A percentile compares a stretch with the other conserved stretches of the same genome.
phyloP scores from a whole-genome alignment of 495 filamentous ascomycete genomes.

The Hypomontagnella monticulosa region DNA sequence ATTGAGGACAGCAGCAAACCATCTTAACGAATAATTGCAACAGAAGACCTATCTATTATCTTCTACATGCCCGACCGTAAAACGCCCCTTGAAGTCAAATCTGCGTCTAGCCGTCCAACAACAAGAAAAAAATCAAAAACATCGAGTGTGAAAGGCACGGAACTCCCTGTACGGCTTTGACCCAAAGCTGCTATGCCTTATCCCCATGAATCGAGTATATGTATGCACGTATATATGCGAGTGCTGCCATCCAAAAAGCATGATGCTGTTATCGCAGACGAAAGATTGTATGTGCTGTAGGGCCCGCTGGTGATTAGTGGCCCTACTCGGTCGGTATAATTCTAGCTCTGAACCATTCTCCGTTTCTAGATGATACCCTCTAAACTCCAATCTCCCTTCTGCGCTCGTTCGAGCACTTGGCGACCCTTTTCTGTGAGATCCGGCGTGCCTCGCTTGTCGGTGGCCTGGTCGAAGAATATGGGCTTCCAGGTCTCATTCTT shows the following conservation, averaged over 20 bases:
- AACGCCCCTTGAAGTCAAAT: constrained; percentile 37
- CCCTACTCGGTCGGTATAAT: constrained; percentile 10
- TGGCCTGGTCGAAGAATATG: constrained; percentile 84
- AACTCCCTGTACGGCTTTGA: constrained; percentile 39
- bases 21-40: constrained; percentile 21
- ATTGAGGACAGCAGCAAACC: constrained; percentile 3
- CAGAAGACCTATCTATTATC: constrained; percentile 39
- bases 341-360: constrained; percentile 1
- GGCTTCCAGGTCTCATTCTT: constrained; percentile 78
- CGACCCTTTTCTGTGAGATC: constrained; percentile 80
- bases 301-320: neutral
- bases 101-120: constrained; percentile 29
- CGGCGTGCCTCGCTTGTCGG: constrained; percentile 79
- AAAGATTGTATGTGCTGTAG: constrained; percentile 29
- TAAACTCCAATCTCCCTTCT: constrained; percentile 65
- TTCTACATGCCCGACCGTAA: constrained; percentile 25
- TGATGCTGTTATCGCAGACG: constrained; percentile 28
- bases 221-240: constrained; percentile 38
- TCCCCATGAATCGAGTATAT: constrained; percentile 36
- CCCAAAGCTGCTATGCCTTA: constrained; percentile 42
- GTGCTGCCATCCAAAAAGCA: constrained; percentile 35
- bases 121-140: constrained; percentile 17
- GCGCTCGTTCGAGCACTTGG: constrained; percentile 73
- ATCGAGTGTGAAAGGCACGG: constrained; percentile 26
- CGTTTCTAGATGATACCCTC: constrained; percentile 51